A percentile compares a stretch with the other conserved stretches of the same genome.
These are phyloP conservation scores for Pythium guiyangense DNA, from an alignment of 352 stramenopile genomes.

Conservation along the genomic window DNA sequence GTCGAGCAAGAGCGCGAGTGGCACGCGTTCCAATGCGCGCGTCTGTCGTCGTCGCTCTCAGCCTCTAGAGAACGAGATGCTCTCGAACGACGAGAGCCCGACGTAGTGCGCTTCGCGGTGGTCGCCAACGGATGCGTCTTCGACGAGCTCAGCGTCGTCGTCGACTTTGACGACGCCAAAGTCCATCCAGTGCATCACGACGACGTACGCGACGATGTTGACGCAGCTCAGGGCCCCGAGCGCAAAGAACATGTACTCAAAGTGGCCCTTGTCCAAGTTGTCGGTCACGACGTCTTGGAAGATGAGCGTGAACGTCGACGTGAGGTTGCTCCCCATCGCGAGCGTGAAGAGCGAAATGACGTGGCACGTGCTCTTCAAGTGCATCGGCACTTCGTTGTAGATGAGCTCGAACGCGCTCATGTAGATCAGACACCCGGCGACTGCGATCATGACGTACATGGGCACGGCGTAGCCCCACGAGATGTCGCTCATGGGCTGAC, in stretches of 20 bases:
- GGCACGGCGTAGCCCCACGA: constrained; percentile 78
- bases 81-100: constrained; percentile 63
- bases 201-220: too few species aligned
- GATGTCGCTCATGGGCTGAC: constrained; percentile 77
- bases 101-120: constrained; percentile 4
- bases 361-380: constrained; percentile 86
- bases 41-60: too few species aligned
- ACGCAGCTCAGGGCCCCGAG: too few species aligned
- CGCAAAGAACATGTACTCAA: constrained; percentile 90
- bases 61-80: constrained; percentile 37
- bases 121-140: constrained; percentile 21
- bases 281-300: constrained; percentile 77
- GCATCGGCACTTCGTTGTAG: constrained; percentile 84
- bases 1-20: too few species aligned
- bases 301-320: constrained; percentile 83
- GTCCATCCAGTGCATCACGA: constrained; percentile 85
- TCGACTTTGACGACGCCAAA: constrained; percentile 83
- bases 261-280: constrained; percentile 73
- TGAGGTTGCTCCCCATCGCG: constrained; percentile 85
- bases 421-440: constrained; percentile 87
- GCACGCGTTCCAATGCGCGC: too few species aligned
- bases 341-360: constrained; percentile 88
- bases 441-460: constrained; percentile 79
- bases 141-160: constrained; percentile 59
- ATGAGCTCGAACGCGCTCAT: constrained; percentile 86